Conservation (phyloP, 1,284 basidiomycete genomes). For the Malassezia globosa region DNA sequence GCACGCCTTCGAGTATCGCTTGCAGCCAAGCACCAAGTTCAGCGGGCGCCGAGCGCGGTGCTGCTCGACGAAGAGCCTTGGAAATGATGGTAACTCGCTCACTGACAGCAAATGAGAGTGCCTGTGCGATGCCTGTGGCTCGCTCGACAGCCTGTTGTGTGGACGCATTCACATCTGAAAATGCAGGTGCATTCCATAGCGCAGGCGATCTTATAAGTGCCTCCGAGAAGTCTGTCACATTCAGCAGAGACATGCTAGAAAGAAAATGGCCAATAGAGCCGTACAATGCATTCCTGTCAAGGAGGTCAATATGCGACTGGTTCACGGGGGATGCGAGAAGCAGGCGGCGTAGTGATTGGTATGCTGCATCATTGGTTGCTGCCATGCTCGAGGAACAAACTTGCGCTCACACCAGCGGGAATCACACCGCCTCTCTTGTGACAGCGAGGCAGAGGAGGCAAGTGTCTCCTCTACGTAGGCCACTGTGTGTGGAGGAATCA, state of each 20-base stretch:
- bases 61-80: constrained; percentile 17
- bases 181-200: constrained; percentile 24
- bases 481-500: constrained; percentile 1
- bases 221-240: constrained; percentile 28
- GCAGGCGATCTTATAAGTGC: constrained; percentile 27
- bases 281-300: constrained; percentile 30
- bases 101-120: constrained; percentile 26
- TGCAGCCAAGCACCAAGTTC: constrained; percentile 26
- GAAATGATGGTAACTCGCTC: constrained; percentile 32
- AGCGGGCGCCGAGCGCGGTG: constrained; percentile 24
- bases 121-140: constrained; percentile 19
- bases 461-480: no score
- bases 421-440: no score
- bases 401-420: no score
- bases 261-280: constrained; percentile 39
- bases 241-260: constrained; percentile 26
- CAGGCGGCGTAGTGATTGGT: constrained; percentile 33
- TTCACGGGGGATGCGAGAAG: constrained; percentile 31
- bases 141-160: constrained; percentile 19
- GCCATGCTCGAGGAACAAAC: no score
- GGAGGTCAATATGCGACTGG: constrained; percentile 29
- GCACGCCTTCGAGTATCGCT: constrained; percentile 21
- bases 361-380: constrained; percentile 26
- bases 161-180: background rate
- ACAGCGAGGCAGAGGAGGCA: background rate